phyloP scores from a whole-genome alignment of 345 rosid species.

The Acer campestre region DNA sequence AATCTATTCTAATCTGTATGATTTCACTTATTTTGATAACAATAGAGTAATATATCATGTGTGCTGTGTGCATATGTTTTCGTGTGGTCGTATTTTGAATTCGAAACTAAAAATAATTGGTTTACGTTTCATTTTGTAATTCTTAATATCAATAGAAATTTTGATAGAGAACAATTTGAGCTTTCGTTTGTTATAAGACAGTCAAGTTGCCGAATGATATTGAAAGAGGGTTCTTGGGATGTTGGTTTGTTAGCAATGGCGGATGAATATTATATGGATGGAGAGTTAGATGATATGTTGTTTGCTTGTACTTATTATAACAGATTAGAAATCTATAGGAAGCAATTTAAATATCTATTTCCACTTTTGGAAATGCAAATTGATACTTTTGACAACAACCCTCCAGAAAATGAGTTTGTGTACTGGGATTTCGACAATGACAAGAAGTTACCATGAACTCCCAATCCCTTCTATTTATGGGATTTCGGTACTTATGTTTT shows the following conservation, averaged over 20 bases:
- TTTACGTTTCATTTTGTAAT: background rate
- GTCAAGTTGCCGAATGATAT: background rate
- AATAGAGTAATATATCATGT: slow-evolving; percentile 10
- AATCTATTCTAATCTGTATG: background rate
- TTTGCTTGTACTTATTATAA: too few relatives aligned
- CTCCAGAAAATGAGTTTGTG: too few relatives aligned
- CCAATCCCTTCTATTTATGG: too few relatives aligned
- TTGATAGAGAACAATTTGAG: background rate
- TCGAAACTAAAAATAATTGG: background rate
- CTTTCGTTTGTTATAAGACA: background rate
- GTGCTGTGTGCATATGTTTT: background rate
- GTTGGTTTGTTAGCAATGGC: background rate
- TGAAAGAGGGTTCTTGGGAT: background rate
- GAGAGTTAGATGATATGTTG: too few relatives aligned
- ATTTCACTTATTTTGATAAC: background rate
- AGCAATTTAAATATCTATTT: too few relatives aligned
- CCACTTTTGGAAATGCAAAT: too few relatives aligned
- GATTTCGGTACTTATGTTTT: too few relatives aligned
- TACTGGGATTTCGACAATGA: too few relatives aligned
- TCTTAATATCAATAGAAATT: background rate
- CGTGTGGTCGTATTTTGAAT: background rate
- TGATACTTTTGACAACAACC: too few relatives aligned
- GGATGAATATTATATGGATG: background rate
- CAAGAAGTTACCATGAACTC: too few relatives aligned
- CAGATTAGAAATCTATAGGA: too few relatives aligned